Base-by-base conservation (phyloP, 2,329 filamentous ascomycete species). In the Trichoderma semiorbis region DNA sequence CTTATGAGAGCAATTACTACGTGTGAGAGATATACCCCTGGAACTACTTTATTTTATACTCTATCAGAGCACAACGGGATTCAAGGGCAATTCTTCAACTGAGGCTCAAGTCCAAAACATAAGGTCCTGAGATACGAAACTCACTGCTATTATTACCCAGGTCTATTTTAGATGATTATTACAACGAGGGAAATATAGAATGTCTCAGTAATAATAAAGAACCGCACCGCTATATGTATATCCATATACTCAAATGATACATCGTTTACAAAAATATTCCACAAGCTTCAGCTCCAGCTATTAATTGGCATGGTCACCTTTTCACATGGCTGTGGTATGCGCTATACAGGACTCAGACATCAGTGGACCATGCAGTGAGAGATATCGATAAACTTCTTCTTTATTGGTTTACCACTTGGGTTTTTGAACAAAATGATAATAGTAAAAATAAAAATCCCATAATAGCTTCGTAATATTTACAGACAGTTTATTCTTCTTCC, bases 401-500 rank as follows among this genome's bases (percentile, higher is more conserved):
- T n/a, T n/a, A 43, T 43, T 43, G 7, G 1, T 43, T 1, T n/a
- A 0, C 0, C 16, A n/a, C 7, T 36, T 0, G 3, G 16, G 5
- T n/a, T 10, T 43, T 0, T 43, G 39, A 4, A 43, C 16, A n/a
- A 3, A n/a, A 43, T 5, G 39, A n/a, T 10, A 10, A 18, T 2
- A 5, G 39, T 2, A 0, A 39, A 1, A 43, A 43, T 2, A n/a
- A 18, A 43, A n/a, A n/a, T 4, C 7, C n/a, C 47, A 7, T 53
- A 24, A 53, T 0, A 53, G 47, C 47, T 14, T 14, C 21, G 1
- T 53, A 1, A 53, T 24, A 24, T 53, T 53, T 14, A 24, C 1
- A 24, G 11, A 24, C 11, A 53, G 11, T 24, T 67, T 57, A 67
- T 57, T 67, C 12, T 12, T 69, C 66, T 34, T 61, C 66, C 3